phyloP scores from a whole-genome alignment of 345 rosid species.

The Salix arbutifolia region DNA sequence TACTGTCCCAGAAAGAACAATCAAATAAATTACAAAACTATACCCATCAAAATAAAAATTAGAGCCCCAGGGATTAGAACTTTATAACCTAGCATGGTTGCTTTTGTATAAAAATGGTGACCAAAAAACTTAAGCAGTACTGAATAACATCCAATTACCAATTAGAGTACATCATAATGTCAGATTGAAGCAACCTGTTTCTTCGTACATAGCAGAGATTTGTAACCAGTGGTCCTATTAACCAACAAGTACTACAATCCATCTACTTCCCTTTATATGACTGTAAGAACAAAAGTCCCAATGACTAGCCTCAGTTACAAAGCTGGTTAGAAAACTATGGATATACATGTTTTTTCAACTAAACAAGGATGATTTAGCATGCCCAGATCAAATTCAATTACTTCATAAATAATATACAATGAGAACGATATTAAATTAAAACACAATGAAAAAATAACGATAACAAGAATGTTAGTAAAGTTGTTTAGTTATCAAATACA shows the following conservation, averaged over 20 bases:
- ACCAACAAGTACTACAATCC: not conserved
- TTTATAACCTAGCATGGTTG: not conserved
- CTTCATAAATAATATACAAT: not conserved
- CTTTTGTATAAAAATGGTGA: not conserved
- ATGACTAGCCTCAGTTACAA: not conserved
- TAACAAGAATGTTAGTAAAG: not conserved
- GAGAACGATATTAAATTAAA: not conserved
- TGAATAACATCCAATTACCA: not conserved
- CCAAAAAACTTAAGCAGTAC: not conserved
- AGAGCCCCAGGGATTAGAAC: not conserved
- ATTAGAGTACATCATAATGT: not conserved
- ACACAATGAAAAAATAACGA: not conserved
- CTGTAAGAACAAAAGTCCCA: not conserved
- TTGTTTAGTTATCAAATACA: not conserved
- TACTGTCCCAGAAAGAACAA: not conserved
- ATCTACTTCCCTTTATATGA: not conserved
- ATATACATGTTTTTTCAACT: not conserved
- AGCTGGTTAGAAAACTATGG: not conserved
- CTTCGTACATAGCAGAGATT: not conserved
- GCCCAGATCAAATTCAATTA: not conserved
- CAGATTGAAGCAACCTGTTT: not conserved
- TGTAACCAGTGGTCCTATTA: not conserved
- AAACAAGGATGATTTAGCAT: not conserved
- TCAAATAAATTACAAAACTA: not conserved
- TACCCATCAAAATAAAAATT: not conserved